Percentiles rank a stretch among this genome's conserved stretches.
These are phyloP conservation scores for Dryas alaskensis DNA, from an alignment of 306 rosid genomes.

Conservation along the genomic window DNA sequence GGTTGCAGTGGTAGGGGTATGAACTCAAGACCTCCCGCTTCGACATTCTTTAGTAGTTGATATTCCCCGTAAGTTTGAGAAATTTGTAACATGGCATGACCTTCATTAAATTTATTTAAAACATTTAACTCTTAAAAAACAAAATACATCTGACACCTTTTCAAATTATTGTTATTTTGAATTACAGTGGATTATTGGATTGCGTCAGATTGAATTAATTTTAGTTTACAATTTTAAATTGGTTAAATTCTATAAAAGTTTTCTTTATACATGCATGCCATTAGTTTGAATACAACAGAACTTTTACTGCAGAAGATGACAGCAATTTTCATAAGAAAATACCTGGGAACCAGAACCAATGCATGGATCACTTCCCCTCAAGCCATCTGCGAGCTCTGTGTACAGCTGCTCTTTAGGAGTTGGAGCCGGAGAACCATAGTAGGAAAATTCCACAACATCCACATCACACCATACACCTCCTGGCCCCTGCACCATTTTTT, in stretches of 20 bases:
- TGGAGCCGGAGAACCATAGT: constrained; percentile 88
- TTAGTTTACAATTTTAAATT: too few relatives aligned
- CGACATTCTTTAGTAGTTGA: not conserved
- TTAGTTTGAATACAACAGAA: not conserved
- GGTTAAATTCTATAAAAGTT: too few relatives aligned
- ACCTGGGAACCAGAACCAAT: constrained; percentile 99
- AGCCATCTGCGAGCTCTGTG: constrained; percentile 89
- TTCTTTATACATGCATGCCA: not conserved
- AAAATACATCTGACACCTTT: too few relatives aligned
- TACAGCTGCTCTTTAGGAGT: constrained; percentile 91
- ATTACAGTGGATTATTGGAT: not conserved
- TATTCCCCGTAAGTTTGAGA: too few relatives aligned
- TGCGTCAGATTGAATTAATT: not conserved
- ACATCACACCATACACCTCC: constrained; percentile 99
- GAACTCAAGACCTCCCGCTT: not conserved
- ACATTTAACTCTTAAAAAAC: too few relatives aligned
- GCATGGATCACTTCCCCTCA: constrained; percentile 81
- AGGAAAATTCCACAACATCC: constrained; percentile 97
- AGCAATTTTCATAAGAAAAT: constrained; percentile 27
- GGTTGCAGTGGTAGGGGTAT: not conserved
- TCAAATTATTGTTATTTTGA: too few relatives aligned
- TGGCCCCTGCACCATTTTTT: constrained; percentile 67
- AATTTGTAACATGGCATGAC: too few relatives aligned
- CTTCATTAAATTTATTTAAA: too few relatives aligned
- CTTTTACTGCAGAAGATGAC: not conserved